These are phyloP conservation scores for Wickerhamia fluorescens DNA, from an alignment of 805 yeast species.

Conservation along the genomic window DNA sequence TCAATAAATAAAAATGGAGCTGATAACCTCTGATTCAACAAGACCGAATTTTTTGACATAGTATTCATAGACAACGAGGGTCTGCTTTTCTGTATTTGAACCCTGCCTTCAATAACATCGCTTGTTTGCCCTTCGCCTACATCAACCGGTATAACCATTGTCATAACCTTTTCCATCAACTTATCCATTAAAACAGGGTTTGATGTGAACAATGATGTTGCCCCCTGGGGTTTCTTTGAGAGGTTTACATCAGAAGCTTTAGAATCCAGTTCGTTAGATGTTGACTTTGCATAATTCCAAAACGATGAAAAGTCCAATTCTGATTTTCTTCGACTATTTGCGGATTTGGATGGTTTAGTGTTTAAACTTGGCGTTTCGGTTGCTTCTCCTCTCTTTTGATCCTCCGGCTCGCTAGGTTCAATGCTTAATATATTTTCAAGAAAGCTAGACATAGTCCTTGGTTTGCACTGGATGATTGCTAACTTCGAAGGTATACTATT, in stretches of 20 bases:
- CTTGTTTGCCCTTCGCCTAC: conserved; percentile 37
- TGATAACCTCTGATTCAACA: conserved; percentile 55
- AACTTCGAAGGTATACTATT: no score
- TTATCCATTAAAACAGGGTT: conserved; percentile 47
- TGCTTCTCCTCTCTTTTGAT: not conserved
- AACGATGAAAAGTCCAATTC: conserved; percentile 12
- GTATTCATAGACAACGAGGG: conserved; percentile 65
- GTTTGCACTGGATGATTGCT: no score
- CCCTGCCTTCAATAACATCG: conserved; percentile 41
- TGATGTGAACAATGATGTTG: not conserved
- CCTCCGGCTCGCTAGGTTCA: conserved; percentile 7
- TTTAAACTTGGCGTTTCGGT: not conserved
- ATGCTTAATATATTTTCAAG: conserved; percentile 29
- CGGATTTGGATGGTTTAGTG: not conserved
- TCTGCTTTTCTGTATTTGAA: conserved; percentile 53
- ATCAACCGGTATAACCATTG: conserved; percentile 63
- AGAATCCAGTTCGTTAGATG: no score
- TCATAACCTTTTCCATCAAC: conserved; percentile 60
- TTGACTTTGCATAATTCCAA: conserved; percentile 18
- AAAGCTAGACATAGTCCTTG: conserved; percentile 34
- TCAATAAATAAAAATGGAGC: conserved; percentile 58
- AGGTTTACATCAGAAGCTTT: conserved; percentile 3
- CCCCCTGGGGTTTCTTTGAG: conserved; percentile 1
- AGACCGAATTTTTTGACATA: conserved; percentile 63
- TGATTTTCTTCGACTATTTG: not conserved